These are phyloP conservation scores for Rhodosorus marinus DNA, from an alignment of 23 red algal species.

Conservation along the genomic window DNA sequence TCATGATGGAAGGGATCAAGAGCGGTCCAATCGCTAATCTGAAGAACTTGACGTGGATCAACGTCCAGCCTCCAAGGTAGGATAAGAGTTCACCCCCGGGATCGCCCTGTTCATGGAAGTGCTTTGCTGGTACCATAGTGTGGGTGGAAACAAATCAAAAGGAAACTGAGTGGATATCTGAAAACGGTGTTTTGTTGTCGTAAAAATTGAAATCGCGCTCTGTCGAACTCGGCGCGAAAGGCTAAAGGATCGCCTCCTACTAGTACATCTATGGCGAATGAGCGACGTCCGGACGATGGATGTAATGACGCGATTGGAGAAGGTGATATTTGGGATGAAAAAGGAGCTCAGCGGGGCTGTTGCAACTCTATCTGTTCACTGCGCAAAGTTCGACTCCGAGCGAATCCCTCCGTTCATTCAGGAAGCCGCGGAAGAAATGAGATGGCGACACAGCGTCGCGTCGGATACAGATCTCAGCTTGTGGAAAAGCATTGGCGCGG, in stretches of 20 bases:
- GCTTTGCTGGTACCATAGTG: too few relatives aligned
- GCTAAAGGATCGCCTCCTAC: not conserved
- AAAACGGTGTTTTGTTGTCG: too few relatives aligned
- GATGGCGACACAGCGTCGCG: not conserved
- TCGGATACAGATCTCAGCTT: slow-evolving; percentile 3
- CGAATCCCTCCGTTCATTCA: not conserved
- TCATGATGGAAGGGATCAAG: not conserved
- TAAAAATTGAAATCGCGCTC: too few relatives aligned
- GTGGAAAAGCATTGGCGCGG: slow-evolving; percentile 1
- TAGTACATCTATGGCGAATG: not conserved
- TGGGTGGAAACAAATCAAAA: too few relatives aligned
- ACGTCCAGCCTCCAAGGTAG: too few relatives aligned
- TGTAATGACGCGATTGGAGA: not conserved
- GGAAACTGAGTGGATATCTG: too few relatives aligned
- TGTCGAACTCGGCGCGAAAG: not conserved
- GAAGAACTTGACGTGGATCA: not conserved
- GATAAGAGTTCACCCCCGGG: too few relatives aligned
- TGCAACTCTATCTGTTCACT: slow-evolving; percentile 3
- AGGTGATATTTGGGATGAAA: too few relatives aligned
- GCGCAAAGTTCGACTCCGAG: slow-evolving; percentile 11
- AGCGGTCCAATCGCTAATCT: not conserved
- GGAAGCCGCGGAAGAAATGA: not conserved
- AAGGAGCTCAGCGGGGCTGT: not conserved
- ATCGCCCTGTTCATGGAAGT: too few relatives aligned
- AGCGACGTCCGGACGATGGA: not conserved